These are phyloP conservation scores for Cyphellophora attinorum DNA, from an alignment of 2,329 filamentous ascomycete genomes.

Conservation along the genomic window DNA sequence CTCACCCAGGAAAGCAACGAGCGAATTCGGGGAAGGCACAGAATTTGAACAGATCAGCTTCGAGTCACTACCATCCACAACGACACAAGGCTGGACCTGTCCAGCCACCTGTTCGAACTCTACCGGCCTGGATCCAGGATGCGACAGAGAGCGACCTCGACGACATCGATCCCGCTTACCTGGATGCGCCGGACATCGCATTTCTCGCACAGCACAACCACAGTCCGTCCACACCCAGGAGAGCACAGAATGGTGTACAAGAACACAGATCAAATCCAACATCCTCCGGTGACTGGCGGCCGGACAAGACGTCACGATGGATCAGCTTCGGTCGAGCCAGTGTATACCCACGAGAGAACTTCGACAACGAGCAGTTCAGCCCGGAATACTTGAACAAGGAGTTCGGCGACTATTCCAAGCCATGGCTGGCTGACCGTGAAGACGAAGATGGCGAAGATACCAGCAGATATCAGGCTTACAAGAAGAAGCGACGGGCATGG, in stretches of 20 bases:
- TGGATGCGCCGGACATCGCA: constrained; percentile 29
- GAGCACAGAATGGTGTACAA: constrained; percentile 5
- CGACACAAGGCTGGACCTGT: neutral
- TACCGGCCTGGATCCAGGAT: constrained; percentile 31
- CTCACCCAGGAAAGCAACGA: constrained; percentile 2
- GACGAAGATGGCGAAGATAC: constrained; percentile 39
- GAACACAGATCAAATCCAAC: constrained; percentile 5
- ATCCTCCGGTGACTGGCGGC: constrained; percentile 7
- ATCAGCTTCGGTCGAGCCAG: constrained; percentile 32
- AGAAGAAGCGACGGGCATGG: constrained; percentile 42
- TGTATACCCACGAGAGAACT: constrained; percentile 29
- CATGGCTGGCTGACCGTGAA: constrained; percentile 43
- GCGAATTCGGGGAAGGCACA: constrained; percentile 4
- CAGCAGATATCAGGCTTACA: constrained; percentile 39
- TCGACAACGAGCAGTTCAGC: constrained; percentile 31
- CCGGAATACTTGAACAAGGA: constrained; percentile 37
- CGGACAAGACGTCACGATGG: constrained; percentile 35
- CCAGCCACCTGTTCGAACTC: constrained; percentile 6
- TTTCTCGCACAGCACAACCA: constrained; percentile 37
- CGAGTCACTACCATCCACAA: neutral
- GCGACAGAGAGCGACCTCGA: constrained; percentile 30
- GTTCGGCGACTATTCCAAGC: constrained; percentile 33
- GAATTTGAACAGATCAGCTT: no score
- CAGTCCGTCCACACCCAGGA: constrained; percentile 24
- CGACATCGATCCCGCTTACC: constrained; percentile 23